Base-by-base conservation (phyloP, 352 stramenopile genomes). In the Globisporangium viniferum region DNA sequence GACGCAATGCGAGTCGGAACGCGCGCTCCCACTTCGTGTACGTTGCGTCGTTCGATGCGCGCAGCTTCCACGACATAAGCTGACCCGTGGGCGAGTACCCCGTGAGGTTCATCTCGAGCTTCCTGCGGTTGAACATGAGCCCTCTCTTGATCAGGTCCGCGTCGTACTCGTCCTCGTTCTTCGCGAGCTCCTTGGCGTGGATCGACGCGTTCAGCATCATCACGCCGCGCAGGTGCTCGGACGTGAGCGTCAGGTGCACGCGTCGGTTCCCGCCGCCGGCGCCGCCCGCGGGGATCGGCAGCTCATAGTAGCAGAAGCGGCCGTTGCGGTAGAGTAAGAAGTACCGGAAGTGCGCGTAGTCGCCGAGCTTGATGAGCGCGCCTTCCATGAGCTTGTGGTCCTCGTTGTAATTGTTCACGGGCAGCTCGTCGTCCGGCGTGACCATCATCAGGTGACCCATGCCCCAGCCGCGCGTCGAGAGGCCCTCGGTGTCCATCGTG, bases 271-370 rank as follows among this genome's bases (percentile, higher is more conserved):
- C 74, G 10, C 74, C 14, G 27, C 27, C 55, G 2, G 58, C 66
- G 14, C 71, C 71, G 10, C 53, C 56, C 4, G 78, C 69, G 22
- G 80, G 79, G 70, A 95, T 88, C 20, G 85, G 84, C 59, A 95
- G 73, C 70, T 95, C 87, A 70, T 95, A 95, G 75, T 95, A 95
- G 79, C 86, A 93, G 68, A 95, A 90, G 58, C 85, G 80, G 36
- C 87, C 87, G 57, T 92, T 93, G 64, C 85, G 82, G 68, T 84
- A 93, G 7, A 95, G 83, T 57, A 93, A 62, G 64, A 95, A 95
- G 73, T 95, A 95, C 20, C 87, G 85, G 66, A 91, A 95, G 65
- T 93, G 87, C 73, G 87, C 85, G 70, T 95, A 95, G 70, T 95
- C 87, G 63, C 87, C 87, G 39, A 92, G 73, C 69, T 95, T 95